Percentiles rank a stretch among this genome's conserved stretches.
Conservation (phyloP, 2,329 filamentous ascomycete genomes). For the Paecilomyces formosus region DNA sequence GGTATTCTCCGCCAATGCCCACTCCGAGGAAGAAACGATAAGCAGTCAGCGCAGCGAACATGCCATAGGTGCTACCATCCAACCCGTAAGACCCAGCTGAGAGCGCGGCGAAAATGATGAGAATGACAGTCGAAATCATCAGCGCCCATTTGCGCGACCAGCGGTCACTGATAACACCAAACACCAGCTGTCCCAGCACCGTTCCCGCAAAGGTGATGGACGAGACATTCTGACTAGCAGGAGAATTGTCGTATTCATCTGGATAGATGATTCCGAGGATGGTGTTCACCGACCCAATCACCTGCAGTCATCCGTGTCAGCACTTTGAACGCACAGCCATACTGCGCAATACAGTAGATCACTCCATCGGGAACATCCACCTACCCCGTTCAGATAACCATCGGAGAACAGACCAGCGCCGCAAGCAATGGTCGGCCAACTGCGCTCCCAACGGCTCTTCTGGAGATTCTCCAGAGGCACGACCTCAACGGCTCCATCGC, state of each 20-base stretch:
- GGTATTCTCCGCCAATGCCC: conserved; percentile 61
- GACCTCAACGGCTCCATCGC: conserved; percentile 9
- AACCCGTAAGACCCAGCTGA: conserved; percentile 69
- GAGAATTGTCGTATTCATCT: conserved; percentile 58
- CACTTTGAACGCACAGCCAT: neutral
- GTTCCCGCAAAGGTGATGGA: conserved; percentile 83
- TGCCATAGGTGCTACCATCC: conserved; percentile 58
- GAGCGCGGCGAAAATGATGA: conserved; percentile 78
- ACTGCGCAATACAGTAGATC: no score
- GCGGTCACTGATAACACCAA: conserved; percentile 74
- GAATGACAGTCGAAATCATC: conserved; percentile 70
- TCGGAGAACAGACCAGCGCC: conserved; percentile 87
- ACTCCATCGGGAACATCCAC: conserved; percentile 8
- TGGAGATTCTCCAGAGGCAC: conserved; percentile 16
- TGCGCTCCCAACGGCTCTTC: conserved; percentile 45
- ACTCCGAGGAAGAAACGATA: conserved; percentile 78
- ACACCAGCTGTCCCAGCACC: conserved; percentile 71
- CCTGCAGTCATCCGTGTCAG: conserved; percentile 33
- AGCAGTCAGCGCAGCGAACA: conserved; percentile 71
- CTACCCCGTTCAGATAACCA: conserved; percentile 82
- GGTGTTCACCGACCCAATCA: conserved; percentile 82
- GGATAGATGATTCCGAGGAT: conserved; percentile 64
- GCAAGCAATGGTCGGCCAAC: conserved; percentile 75
- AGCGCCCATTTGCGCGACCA: conserved; percentile 80
- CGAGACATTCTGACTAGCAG: conserved; percentile 65